A percentile compares a stretch with the other conserved stretches of the same genome.
Conservation (phyloP, 192 early-diverging fungal species). For the Haplosporangium gracile region DNA sequence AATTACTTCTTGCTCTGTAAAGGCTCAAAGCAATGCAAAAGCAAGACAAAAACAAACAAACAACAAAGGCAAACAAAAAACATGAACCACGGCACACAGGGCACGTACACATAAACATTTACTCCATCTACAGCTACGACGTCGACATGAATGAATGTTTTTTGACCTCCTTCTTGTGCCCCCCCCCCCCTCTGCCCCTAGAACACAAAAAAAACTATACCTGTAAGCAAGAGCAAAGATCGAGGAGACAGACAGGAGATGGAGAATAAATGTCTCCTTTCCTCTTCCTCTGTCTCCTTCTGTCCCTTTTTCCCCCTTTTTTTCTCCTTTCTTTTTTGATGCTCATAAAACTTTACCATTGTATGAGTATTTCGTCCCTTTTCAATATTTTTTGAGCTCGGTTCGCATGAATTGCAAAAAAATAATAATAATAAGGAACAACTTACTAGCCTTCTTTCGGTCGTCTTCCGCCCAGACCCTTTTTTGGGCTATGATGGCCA, state of each 20-base stretch:
- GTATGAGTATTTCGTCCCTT: background rate
- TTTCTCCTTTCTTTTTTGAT: background rate
- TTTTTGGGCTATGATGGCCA: background rate
- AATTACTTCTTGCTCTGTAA: too few species aligned
- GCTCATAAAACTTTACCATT: background rate
- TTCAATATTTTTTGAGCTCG: background rate
- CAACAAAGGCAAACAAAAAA: background rate
- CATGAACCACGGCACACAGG: too few species aligned
- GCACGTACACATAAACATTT: too few species aligned
- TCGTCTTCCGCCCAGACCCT: background rate
- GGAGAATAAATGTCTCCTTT: background rate
- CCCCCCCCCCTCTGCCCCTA: background rate
- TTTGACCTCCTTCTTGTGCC: background rate
- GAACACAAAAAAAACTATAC: constrained; percentile 1
- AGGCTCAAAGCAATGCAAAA: background rate
- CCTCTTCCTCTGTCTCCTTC: background rate
- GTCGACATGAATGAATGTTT: background rate
- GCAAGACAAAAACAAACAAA: background rate
- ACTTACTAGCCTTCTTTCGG: too few species aligned
- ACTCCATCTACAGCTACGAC: background rate
- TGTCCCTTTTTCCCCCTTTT: background rate
- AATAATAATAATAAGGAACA: background rate
- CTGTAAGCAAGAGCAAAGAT: constrained; percentile 2
- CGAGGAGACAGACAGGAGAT: background rate
- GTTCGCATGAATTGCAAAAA: constrained; percentile 2